These are phyloP conservation scores for Inga oerstediana DNA, from an alignment of 306 rosid species.

Conservation along the genomic window DNA sequence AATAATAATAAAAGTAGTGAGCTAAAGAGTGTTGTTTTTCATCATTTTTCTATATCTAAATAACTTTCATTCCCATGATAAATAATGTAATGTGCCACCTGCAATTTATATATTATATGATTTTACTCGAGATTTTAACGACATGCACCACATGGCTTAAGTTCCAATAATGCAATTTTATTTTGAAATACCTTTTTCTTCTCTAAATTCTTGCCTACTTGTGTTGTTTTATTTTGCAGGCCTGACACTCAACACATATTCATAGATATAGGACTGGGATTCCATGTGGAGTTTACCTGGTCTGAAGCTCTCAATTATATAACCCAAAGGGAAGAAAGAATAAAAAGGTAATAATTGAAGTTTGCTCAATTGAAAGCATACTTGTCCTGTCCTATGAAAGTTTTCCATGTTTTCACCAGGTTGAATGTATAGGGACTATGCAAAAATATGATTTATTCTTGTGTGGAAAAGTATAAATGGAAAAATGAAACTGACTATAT, in stretches of 20 bases:
- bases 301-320: constrained; percentile 80
- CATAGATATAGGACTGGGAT: constrained; percentile 91
- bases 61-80: constrained; percentile 17
- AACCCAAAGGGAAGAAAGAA: constrained; percentile 71
- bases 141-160: neutral
- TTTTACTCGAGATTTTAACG: neutral
- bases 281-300: constrained; percentile 97
- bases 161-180: constrained; percentile 3
- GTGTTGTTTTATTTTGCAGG: constrained; percentile 45
- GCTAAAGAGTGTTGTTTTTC: neutral
- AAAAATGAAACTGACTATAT: constrained; percentile 22
- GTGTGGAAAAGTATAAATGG: constrained; percentile 8
- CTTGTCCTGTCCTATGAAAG: constrained; percentile 13
- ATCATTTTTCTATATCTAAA: neutral
- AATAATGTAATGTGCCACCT: neutral
- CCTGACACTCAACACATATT: constrained; percentile 73
- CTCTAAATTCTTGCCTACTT: constrained; percentile 16
- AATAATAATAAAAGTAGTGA: neutral
- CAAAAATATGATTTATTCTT: constrained; percentile 16
- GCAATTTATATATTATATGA: neutral
- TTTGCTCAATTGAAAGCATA: neutral
- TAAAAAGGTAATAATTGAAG: constrained; percentile 55
- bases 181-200: constrained; percentile 6
- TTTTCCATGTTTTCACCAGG: neutral
- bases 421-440: neutral